These are phyloP conservation scores for Nissolia schottii DNA, from an alignment of 306 rosid genomes.

Conservation along the genomic window DNA sequence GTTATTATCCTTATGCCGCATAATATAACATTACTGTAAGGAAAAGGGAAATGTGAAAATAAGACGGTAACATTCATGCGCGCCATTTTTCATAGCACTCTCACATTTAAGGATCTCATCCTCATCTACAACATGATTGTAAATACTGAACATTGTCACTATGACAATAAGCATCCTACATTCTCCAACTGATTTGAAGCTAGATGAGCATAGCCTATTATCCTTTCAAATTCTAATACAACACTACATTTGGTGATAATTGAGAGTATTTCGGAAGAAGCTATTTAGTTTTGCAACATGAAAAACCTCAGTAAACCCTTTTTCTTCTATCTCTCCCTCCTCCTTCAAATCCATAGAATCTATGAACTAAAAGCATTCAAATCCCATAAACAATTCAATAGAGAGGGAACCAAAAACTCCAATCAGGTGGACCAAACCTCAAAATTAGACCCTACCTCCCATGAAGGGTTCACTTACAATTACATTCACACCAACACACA, in stretches of 20 bases:
- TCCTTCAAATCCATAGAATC: neutral
- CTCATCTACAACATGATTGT: neutral
- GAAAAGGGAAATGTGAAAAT: neutral
- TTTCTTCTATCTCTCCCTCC: neutral
- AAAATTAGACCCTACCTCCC: neutral
- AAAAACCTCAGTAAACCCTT: neutral
- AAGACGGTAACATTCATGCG: neutral
- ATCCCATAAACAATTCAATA: neutral
- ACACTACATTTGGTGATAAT: neutral
- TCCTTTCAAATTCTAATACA: neutral
- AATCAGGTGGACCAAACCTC: neutral
- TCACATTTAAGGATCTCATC: neutral
- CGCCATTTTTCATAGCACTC: neutral
- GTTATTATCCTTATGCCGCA: neutral
- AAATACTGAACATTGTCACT: neutral
- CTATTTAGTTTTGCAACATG: neutral
- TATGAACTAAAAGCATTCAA: neutral
- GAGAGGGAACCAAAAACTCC: neutral
- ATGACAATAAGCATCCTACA: neutral
- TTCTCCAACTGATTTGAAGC: neutral
- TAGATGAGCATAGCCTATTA: neutral
- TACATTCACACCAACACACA: neutral
- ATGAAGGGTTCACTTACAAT: neutral
- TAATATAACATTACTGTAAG: neutral
- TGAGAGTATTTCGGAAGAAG: neutral